Percentiles rank a stretch among this genome's conserved stretches.
Evolutionary conservation across 352 stramenopile species (phyloP).

Genomic region (Phytophthora europaea): DNA sequence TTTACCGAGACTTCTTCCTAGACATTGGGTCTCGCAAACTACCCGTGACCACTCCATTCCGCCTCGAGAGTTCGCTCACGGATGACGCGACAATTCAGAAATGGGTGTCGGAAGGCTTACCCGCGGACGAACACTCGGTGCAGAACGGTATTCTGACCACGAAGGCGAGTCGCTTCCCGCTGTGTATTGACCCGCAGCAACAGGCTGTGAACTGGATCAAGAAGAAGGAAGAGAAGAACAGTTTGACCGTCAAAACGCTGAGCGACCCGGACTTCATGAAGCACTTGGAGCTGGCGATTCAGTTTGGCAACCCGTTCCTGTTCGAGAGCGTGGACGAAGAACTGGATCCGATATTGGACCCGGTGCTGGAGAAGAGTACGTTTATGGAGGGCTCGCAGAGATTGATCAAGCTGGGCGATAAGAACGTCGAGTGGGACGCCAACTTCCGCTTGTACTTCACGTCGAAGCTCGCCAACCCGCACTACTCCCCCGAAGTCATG

Average conservation of each 20-base stretch:
- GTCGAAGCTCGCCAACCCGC: constrained; percentile 95
- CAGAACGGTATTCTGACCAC: constrained; percentile 97
- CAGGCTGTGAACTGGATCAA: constrained; percentile 98
- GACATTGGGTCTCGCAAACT: constrained; percentile 83
- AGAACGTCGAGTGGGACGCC: constrained; percentile 95
- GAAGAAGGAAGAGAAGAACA: constrained; percentile 94
- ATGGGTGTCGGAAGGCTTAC: constrained; percentile 95
- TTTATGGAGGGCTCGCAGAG: constrained; percentile 92
- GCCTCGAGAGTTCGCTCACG: constrained; percentile 92
- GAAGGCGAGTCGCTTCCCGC: constrained; percentile 93
- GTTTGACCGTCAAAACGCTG: constrained; percentile 95
- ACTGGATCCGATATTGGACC: constrained; percentile 95
- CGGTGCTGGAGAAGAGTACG: constrained; percentile 94
- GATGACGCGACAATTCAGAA: constrained; percentile 95
- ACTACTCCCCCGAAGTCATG: constrained; percentile 97
- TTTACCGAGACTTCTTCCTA: constrained; percentile 91
- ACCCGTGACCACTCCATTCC: constrained; percentile 90
- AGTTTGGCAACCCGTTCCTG: constrained; percentile 96
- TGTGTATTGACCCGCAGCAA: constrained; percentile 97
- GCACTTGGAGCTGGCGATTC: constrained; percentile 94
- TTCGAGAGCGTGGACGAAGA: constrained; percentile 97
- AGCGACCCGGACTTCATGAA: constrained; percentile 97
- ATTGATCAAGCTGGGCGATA: constrained; percentile 95
- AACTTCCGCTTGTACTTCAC: constrained; percentile 96
- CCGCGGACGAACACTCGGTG: constrained; percentile 95